phyloP scores from a whole-genome alignment of 2,329 filamentous ascomycete species.

The Xylaria sp. region DNA sequence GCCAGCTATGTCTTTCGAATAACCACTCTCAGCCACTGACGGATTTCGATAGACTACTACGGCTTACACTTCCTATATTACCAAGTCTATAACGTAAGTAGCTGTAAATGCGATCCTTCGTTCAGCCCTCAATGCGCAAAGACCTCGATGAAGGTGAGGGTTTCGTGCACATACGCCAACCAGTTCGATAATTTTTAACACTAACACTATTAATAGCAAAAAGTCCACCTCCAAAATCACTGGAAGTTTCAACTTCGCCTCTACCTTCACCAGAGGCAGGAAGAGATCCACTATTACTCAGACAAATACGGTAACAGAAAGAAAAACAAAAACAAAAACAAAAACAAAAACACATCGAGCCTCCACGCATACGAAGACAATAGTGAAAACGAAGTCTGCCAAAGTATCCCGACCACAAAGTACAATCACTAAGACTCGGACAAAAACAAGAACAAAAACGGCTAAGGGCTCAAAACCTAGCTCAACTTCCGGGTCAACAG shows the following conservation, averaged over 20 bases:
- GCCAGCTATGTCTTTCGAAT: background rate
- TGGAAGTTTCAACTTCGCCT: background rate
- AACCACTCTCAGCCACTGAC: constrained; percentile 12
- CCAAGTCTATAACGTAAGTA: constrained; percentile 32
- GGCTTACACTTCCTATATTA: constrained; percentile 18
- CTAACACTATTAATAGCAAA: constrained; percentile 23
- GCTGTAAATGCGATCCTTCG: background rate
- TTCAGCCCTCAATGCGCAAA: background rate
- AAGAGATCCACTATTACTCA: constrained; percentile 4
- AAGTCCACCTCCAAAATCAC: constrained; percentile 25
- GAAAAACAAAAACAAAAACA: background rate
- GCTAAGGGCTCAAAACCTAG: background rate
- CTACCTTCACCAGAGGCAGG: background rate
- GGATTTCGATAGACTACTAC: constrained; percentile 9
- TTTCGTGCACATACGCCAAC: background rate
- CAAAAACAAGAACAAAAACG: background rate
- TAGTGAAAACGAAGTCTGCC: background rate
- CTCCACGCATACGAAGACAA: background rate
- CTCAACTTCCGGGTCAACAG: background rate
- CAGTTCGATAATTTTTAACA: background rate
- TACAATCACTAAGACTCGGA: constrained; percentile 17
- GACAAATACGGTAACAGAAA: constrained; percentile 11
- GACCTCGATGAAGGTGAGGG: constrained; percentile 1
- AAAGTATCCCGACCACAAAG: background rate
- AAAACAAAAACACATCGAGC: background rate